A percentile compares a stretch with the other conserved stretches of the same genome.
Evolutionary conservation across 1,284 basidiomycete species (phyloP).

Genomic region (Rhizoctonia solani): DNA sequence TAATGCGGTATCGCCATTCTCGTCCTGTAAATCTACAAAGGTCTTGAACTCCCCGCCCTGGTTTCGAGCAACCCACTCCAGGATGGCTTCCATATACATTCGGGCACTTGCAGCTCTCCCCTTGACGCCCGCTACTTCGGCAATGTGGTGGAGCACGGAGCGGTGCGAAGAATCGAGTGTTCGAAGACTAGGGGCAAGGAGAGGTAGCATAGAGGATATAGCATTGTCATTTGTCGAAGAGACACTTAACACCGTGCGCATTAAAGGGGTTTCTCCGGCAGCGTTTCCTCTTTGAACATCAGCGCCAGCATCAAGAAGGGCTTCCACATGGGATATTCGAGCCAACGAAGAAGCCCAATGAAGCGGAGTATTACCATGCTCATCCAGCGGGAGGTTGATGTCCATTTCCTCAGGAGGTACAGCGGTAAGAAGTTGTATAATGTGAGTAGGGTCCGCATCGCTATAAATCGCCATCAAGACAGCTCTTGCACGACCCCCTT

Average conservation of each 20-base stretch:
- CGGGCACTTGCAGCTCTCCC: constrained; percentile 83
- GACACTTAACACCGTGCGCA: constrained; percentile 88
- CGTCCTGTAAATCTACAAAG: constrained; percentile 90
- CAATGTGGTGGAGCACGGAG: constrained; percentile 93
- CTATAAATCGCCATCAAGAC: constrained; percentile 19
- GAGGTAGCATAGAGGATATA: constrained; percentile 70
- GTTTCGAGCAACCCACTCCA: constrained; percentile 78
- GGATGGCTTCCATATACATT: constrained; percentile 91
- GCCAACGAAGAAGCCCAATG: constrained; percentile 92
- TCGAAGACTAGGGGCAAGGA: constrained; percentile 73
- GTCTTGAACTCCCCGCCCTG: constrained; percentile 72
- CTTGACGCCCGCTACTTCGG: constrained; percentile 87
- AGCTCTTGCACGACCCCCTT: constrained; percentile 39
- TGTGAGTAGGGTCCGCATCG: constrained; percentile 3
- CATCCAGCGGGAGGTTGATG: constrained; percentile 72
- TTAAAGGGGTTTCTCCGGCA: constrained; percentile 92
- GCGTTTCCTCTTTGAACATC: constrained; percentile 91
- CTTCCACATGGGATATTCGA: constrained; percentile 66
- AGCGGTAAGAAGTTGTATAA: constrained; percentile 49
- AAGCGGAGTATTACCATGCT: constrained; percentile 92
- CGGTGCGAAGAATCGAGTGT: constrained; percentile 91
- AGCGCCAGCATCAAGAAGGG: constrained; percentile 72
- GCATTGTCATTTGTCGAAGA: constrained; percentile 81
- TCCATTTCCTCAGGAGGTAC: constrained; percentile 65
- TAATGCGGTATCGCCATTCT: constrained; percentile 94